Evolutionary conservation across 495 filamentous ascomycete species (phyloP).

Genomic region (Aspergillus carlsbadensis): DNA sequence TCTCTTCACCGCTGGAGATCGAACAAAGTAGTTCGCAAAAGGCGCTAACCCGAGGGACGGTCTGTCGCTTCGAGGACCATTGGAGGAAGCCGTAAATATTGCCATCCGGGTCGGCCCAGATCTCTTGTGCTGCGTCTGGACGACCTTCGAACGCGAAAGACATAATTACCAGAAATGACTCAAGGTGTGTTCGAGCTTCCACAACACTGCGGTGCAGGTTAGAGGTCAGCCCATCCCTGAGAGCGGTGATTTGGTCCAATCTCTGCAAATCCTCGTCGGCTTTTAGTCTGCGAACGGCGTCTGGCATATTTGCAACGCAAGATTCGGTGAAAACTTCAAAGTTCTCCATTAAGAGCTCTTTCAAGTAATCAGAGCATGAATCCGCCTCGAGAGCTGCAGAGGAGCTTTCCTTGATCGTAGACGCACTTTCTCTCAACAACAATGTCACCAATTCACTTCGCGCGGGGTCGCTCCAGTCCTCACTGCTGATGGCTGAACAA

Average conservation of each 20-base stretch:
- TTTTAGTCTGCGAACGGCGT: slow-evolving; percentile 81
- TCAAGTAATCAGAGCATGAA: slow-evolving; percentile 62
- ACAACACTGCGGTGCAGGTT: slow-evolving; percentile 45
- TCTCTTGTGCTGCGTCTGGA: slow-evolving; percentile 76
- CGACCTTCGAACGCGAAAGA: slow-evolving; percentile 86
- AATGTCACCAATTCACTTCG: slow-evolving; percentile 71
- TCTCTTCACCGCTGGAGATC: slow-evolving; percentile 75
- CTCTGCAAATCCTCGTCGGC: slow-evolving; percentile 87
- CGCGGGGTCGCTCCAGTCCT: slow-evolving; percentile 80
- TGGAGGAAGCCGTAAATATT: slow-evolving; percentile 91
- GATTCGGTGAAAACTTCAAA: slow-evolving; percentile 84
- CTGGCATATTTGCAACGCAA: slow-evolving; percentile 92
- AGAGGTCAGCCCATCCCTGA: slow-evolving; percentile 48
- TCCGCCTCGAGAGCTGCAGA: slow-evolving; percentile 60
- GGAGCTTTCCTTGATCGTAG: slow-evolving; percentile 64
- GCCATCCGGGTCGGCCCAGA: slow-evolving; percentile 86
- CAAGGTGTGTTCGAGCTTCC: slow-evolving; percentile 70
- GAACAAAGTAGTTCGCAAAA: slow-evolving; percentile 94
- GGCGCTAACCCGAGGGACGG: slow-evolving; percentile 87
- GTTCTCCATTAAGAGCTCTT: slow-evolving; percentile 68
- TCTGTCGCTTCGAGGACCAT: slow-evolving; percentile 90
- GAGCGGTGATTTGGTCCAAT: slow-evolving; percentile 59
- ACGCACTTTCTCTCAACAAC: slow-evolving; percentile 72
- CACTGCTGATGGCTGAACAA: slow-evolving; percentile 69
- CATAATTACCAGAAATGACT: slow-evolving; percentile 88